A percentile compares a stretch with the other conserved stretches of the same genome.
Conservation (phyloP, 768 basidiomycete species). For the Mycena polygramma region DNA sequence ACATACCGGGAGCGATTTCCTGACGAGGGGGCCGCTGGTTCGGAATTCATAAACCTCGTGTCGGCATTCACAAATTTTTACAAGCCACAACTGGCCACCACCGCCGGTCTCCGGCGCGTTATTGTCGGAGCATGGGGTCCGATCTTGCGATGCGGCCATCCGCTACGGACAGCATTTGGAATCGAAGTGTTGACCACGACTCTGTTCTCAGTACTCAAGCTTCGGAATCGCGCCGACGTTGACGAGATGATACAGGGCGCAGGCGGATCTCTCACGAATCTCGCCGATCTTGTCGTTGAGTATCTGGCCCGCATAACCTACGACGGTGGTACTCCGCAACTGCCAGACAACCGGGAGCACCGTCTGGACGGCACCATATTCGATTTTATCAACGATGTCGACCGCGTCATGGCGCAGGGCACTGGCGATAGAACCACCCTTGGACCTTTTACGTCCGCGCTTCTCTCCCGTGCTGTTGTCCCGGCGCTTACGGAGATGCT, state of each 20-base stretch:
- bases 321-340: neutral
- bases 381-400: neutral
- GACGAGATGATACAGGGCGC: neutral
- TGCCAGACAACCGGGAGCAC: neutral
- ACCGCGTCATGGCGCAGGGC: neutral
- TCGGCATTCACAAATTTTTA: neutral
- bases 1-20: neutral
- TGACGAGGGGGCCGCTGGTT: neutral
- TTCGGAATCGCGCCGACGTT: neutral
- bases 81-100: neutral
- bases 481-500: neutral
- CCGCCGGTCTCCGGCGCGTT: neutral
- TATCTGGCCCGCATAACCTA: neutral
- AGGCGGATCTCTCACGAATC: neutral
- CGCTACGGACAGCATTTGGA: neutral
- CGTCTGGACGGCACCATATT: neutral
- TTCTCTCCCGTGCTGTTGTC: neutral
- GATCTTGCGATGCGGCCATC: neutral
- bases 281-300: neutral
- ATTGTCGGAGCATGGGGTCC: neutral
- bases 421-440: neutral
- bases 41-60: neutral
- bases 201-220: neutral
- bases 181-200: neutral
- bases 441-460: neutral